Evolutionary conservation across 2,329 filamentous ascomycete genomes (phyloP).

Genomic region (Celoporthe dispersa): DNA sequence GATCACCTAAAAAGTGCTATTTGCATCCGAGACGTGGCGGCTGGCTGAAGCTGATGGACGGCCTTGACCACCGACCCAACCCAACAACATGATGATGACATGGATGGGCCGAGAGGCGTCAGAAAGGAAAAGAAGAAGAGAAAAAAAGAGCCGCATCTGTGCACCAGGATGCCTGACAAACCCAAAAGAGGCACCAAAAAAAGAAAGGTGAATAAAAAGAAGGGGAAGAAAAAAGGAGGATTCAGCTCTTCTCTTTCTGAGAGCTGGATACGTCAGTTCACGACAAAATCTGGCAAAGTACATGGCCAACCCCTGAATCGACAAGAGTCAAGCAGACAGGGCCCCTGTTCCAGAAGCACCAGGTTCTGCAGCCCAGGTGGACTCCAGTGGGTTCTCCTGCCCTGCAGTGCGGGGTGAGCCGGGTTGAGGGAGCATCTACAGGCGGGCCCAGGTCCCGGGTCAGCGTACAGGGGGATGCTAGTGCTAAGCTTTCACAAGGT

Average conservation of each 20-base stretch:
- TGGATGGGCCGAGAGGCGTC: not conserved
- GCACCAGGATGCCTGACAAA: conserved; percentile 13
- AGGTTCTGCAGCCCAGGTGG: conserved; percentile 15
- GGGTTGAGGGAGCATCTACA: conserved; percentile 16
- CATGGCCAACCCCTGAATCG: conserved; percentile 22
- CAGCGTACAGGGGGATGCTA: not conserved
- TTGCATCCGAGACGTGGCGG: conserved; percentile 15
- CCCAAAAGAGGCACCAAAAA: conserved; percentile 6
- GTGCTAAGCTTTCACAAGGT: not conserved
- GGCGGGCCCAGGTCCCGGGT: conserved; percentile 17
- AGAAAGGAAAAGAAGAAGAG: too few relatives aligned
- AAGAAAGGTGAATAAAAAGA: not conserved
- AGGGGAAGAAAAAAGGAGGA: not conserved
- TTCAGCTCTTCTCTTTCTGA: not conserved
- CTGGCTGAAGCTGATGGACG: conserved; percentile 7
- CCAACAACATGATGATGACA: not conserved
- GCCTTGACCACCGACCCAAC: not conserved
- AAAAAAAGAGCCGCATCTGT: conserved; percentile 12
- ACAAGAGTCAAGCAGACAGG: conserved; percentile 22
- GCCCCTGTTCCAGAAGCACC: conserved; percentile 19
- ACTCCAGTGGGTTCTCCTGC: conserved; percentile 7
- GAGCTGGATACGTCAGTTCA: not conserved
- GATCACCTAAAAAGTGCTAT: conserved; percentile 1
- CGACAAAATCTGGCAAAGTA: not conserved
- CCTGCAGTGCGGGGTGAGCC: conserved; percentile 28